Base-by-base conservation (phyloP, 2,329 filamentous ascomycete species). In the Neonectria neomacrospora region DNA sequence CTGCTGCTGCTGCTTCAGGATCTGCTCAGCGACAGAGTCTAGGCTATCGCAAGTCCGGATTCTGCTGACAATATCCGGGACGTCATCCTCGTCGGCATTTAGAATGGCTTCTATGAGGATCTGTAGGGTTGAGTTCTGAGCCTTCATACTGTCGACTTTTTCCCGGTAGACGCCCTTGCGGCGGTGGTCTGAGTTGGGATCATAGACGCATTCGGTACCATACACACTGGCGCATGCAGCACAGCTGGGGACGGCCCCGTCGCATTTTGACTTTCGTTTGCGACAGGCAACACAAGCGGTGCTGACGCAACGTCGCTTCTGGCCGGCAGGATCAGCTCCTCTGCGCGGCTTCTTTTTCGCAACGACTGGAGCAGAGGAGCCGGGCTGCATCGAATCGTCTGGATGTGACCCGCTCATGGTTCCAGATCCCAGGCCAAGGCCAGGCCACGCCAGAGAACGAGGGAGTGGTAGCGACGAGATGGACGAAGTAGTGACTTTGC, bases 191-290 rank as follows among this genome's bases (percentile, higher is more conserved):
- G 94, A 97, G 75, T 94, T 96, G 3, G 94, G 95, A 75, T 98
- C 95, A 83, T 98, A 98, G 68, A 97, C 85, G 77, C 96, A 97
- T 80, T 92, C 89, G 64, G 92, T 96, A 65, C 89, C 88, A 76
- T 99, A 98, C 58, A 98, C 95, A 71, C 94, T 97, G 66, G 92
- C 89, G 79, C 96, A 99, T n/a, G 96, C 95, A 8, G 95, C 95
- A 76, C 96, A 98, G 72, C 92, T 94, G 6, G 95, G 95, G 5
- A 92, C 84, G 59, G 94, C 94, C 63, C 95, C 95, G 78, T 98
- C 95, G 78, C 95, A 98, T 85, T 94, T 95, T 51, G 90, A 92
- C 74, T 95, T 95, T 67, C 92, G 84, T 75, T 88, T 89, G 20
- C 92, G 86, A 76, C 92, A 95, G 18, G 92, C 91, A 73, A 94